phyloP scores from a whole-genome alignment of 2,329 filamentous ascomycete genomes.

The Exophiala phaeomuriformis region DNA sequence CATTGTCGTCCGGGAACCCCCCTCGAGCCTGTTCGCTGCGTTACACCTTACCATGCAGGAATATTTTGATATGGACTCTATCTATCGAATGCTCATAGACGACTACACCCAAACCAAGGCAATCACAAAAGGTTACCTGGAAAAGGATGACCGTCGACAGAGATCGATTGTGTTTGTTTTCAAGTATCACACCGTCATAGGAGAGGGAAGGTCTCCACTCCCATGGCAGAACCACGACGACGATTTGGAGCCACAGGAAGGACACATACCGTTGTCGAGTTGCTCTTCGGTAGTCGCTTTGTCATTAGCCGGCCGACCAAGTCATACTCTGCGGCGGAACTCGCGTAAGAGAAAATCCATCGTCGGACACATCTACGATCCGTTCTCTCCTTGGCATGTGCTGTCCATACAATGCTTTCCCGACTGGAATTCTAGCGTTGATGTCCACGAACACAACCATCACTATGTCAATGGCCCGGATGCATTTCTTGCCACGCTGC shows the following conservation, averaged over 20 bases:
- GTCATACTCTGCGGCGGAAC: constrained; percentile 45
- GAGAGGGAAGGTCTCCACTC: constrained; percentile 49
- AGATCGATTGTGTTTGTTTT: constrained; percentile 57
- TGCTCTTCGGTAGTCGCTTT: constrained; percentile 55
- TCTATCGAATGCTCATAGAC: constrained; percentile 49
- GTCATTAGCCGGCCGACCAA: constrained; percentile 47
- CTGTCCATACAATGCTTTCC: constrained; percentile 54
- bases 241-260: constrained; percentile 34
- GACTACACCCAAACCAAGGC: constrained; percentile 36
- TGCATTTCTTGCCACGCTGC: constrained; percentile 53
- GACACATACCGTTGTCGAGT: constrained; percentile 53
- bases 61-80: constrained; percentile 57
- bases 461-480: constrained; percentile 55
- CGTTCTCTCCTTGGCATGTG: constrained; percentile 55
- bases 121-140: constrained; percentile 47
- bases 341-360: constrained; percentile 43
- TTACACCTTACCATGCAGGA: constrained; percentile 52
- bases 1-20: constrained; percentile 55
- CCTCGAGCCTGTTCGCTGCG: constrained; percentile 53
- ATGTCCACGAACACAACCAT: constrained; percentile 50
- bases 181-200: constrained; percentile 58
- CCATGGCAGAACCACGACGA: constrained; percentile 54
- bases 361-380: constrained; percentile 50
- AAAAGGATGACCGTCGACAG: constrained; percentile 42
- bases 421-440: constrained; percentile 51